Base-by-base conservation (phyloP, 2,329 filamentous ascomycete species). In the Allantophomopsis cytisporea region DNA sequence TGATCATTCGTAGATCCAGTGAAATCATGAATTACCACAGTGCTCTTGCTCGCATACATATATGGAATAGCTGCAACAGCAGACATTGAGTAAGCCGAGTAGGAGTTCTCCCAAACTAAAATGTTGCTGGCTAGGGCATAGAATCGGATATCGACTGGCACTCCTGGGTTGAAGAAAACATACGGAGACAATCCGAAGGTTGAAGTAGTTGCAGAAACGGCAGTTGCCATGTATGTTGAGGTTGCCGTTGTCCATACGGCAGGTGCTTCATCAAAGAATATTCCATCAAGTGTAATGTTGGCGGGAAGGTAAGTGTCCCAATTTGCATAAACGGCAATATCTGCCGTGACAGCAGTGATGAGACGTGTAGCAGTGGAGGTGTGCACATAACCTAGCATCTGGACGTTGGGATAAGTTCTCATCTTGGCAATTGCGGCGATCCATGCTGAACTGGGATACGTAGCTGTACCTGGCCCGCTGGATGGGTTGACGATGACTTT, bases 331-430 rank as follows among this genome's bases (percentile, higher is more conserved):
- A 13, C 17, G 5, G 13, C n/a, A 6, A 36, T 36, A 16, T 36
- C 34, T 18, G 13, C 16, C 17, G 13, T 18, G 12, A 64, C 54
- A 2, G 47, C 46, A 2, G 49, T 37, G 14, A 53, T 41, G 31
- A 48, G 45, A 2, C 56, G 45, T 1, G 40, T 46, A 5, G 49
- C 56, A 33, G 59, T 58, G 5, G 39, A 34, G 2, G 57, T 60
- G 13, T 53, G 52, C n/a, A 63, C 57, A 40, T 64, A 64, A 10
- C 61, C 60, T 7, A 64, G 40, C 4, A 55, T 46, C 1, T 52
- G 46, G 14, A 58, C 54, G 39, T 64, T 63, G 28, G 50, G 16
- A 38, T 57, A 60, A 16, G 43, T 51, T 38, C 58, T 58, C 4
- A 64, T 48, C 37, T 55, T 52, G 2, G 49, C 42, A 18, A 63